Percentiles rank a stretch among this genome's conserved stretches.
These are phyloP conservation scores for Hypholoma fasciculare DNA, from an alignment of 768 basidiomycete genomes.

Conservation along the genomic window DNA sequence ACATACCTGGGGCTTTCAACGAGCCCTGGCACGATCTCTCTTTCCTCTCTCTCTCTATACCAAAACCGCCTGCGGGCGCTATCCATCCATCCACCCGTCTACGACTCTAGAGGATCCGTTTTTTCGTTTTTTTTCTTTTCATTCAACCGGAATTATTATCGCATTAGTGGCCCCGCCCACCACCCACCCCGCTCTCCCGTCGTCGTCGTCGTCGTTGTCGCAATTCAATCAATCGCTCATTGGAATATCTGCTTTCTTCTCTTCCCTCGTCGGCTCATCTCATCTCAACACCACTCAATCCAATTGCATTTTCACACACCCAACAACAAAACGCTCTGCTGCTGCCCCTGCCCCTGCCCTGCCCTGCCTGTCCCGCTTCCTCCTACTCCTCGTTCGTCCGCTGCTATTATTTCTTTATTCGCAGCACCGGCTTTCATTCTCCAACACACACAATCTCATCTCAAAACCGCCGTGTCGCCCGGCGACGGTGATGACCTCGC, in stretches of 20 bases:
- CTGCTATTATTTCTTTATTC: no score
- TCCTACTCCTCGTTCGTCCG: no score
- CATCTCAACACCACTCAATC: no score
- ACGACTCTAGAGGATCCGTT: slow-evolving; percentile 14
- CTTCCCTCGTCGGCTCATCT: no score
- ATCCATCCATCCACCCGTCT: not conserved
- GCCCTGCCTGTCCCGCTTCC: no score
- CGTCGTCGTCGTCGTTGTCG: slow-evolving; percentile 8
- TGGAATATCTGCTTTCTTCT: not conserved
- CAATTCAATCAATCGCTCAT: not conserved
- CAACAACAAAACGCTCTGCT: no score
- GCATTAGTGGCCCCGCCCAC: slow-evolving; percentile 1
- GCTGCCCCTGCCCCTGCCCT: no score
- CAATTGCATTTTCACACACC: no score
- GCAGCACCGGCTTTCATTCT: no score
- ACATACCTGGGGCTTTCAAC: not conserved
- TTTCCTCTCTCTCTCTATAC: not conserved
- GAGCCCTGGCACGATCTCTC: not conserved
- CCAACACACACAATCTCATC: no score
- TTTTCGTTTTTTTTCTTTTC: slow-evolving; percentile 14
- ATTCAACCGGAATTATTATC: slow-evolving; percentile 19
- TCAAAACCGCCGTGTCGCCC: no score
- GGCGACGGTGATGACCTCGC: no score
- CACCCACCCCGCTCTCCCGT: slow-evolving; percentile 10
- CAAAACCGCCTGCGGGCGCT: slow-evolving; percentile 1